Evolutionary conservation across 345 rosid genomes (phyloP).

Genomic region (Citrus mangshanensis): DNA sequence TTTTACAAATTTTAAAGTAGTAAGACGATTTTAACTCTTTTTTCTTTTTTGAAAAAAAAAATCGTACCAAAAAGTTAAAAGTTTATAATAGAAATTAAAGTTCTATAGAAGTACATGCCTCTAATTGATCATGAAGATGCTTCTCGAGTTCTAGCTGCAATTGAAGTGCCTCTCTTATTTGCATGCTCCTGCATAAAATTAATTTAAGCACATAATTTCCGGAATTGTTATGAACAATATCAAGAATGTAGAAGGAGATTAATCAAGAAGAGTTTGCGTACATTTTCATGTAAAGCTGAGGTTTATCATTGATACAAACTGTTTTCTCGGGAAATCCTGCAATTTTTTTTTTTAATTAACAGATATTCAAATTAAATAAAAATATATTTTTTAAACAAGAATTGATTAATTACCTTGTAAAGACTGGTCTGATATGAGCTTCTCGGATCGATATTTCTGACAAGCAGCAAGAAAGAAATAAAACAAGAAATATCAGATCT

Average conservation of each 20-base stretch:
- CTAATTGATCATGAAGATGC: constrained; percentile 89
- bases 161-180: constrained; percentile 72
- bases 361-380: no score
- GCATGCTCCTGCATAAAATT: constrained; percentile 40
- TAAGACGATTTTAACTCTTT: no score
- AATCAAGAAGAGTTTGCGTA: not conserved
- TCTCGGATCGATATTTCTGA: constrained; percentile 18
- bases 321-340: constrained; percentile 4
- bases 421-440: not conserved
- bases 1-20: no score
- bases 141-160: constrained; percentile 80
- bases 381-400: no score
- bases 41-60: no score
- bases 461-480: not conserved
- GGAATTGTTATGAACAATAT: no score
- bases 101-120: constrained; percentile 37
- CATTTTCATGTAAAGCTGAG: constrained; percentile 5
- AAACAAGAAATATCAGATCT: no score
- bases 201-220: not conserved
- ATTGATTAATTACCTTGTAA: constrained; percentile 2
- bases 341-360: not conserved
- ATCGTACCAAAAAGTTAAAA: no score
- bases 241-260: not conserved
- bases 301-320: not conserved
- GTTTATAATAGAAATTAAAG: not conserved